A percentile compares a stretch with the other conserved stretches of the same genome.
Conservation (phyloP, 1,139 yeast species). For the Geotrichum reessii region DNA sequence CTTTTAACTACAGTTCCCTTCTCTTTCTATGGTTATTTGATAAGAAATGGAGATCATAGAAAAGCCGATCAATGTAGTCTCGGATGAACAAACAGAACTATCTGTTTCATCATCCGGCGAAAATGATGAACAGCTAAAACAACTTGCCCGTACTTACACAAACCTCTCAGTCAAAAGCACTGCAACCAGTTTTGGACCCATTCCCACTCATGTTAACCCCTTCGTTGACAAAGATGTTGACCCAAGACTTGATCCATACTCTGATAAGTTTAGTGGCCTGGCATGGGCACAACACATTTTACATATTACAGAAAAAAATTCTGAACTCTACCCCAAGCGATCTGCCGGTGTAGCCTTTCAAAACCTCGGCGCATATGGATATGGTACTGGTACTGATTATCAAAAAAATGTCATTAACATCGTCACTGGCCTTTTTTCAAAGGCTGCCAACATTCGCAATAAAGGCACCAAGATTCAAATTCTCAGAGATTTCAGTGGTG, state of each 20-base stretch:
- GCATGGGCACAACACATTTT: slow-evolving; percentile 71
- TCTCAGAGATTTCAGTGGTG: slow-evolving; percentile 61
- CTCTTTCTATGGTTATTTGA: too few relatives aligned
- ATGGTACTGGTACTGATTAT: slow-evolving; percentile 66
- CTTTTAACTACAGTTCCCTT: too few relatives aligned
- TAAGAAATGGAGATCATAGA: too few relatives aligned
- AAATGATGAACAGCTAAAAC: neutral
- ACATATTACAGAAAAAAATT: slow-evolving; percentile 50
- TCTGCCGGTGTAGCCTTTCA: slow-evolving; percentile 61
- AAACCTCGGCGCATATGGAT: slow-evolving; percentile 61
- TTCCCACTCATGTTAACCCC: slow-evolving; percentile 9
- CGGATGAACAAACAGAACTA: too few relatives aligned
- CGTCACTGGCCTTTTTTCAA: slow-evolving; percentile 3
- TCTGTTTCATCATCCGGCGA: too few relatives aligned
- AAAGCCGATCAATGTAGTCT: too few relatives aligned
- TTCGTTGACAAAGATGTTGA: slow-evolving; percentile 12
- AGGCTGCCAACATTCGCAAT: slow-evolving; percentile 3
- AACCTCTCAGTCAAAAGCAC: neutral
- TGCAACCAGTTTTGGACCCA: neutral
- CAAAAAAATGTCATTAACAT: slow-evolving; percentile 60
- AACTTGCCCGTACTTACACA: neutral
- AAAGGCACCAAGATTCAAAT: slow-evolving; percentile 45
- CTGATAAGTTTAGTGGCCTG: slow-evolving; percentile 52
- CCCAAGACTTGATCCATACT: slow-evolving; percentile 44
- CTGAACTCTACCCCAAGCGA: slow-evolving; percentile 54